Evolutionary conservation across 208 protist genomes (phyloP).

Genomic region (Leishmania martiniquensis): DNA sequence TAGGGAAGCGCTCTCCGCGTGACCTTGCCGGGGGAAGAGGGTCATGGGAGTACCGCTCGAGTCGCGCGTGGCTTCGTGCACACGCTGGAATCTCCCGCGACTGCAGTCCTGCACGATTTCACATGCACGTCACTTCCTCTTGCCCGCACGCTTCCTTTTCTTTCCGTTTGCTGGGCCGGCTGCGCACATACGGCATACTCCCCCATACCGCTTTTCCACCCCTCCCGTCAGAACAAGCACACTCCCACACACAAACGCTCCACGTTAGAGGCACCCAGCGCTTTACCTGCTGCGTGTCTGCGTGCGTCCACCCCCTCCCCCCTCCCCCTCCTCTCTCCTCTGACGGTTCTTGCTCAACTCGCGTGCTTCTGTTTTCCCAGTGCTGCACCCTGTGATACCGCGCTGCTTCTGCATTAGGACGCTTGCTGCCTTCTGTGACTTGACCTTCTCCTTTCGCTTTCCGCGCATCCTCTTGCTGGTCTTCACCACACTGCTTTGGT

Average conservation of each 20-base stretch:
- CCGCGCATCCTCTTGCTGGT: neutral
- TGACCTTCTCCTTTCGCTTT: neutral
- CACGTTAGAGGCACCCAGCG: no score
- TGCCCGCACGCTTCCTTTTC: neutral
- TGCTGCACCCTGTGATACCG: neutral
- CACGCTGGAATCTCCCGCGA: slow-evolving; percentile 3
- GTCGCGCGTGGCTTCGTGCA: neutral
- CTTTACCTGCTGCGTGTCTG: neutral
- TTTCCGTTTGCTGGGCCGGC: no score
- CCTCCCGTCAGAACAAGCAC: neutral
- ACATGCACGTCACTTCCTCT: neutral
- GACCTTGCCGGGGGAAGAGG: neutral
- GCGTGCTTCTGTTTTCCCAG: neutral
- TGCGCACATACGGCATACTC: neutral
- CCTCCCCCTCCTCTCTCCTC: neutral
- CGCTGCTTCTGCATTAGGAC: neutral
- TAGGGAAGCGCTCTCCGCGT: neutral
- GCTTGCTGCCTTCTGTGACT: neutral
- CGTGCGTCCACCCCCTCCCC: neutral
- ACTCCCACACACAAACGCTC: neutral
- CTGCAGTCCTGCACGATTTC: neutral
- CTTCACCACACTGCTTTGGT: neutral
- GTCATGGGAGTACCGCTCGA: neutral
- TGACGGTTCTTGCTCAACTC: neutral
- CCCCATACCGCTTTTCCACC: neutral